Evolutionary conservation across 495 filamentous ascomycete genomes (phyloP).

Genomic region (Annulohypoxylon maeteangense): DNA sequence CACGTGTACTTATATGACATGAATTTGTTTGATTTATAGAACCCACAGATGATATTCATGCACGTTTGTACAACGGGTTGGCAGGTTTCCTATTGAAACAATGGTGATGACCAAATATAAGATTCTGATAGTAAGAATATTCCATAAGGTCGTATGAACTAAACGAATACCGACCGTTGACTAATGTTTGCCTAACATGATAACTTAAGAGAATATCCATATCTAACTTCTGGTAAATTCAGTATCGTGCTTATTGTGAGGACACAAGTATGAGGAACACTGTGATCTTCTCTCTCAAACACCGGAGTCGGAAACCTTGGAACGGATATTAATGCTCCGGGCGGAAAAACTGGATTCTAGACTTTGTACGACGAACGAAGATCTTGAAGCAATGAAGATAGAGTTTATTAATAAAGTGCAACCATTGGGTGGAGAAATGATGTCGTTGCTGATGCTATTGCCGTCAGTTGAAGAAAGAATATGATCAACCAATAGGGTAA

Average conservation of each 20-base stretch:
- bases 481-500: constrained; percentile 6
- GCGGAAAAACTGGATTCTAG: background rate
- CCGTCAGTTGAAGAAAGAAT: constrained; percentile 27
- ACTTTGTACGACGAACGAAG: background rate
- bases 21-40: background rate
- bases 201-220: background rate
- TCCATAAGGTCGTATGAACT: background rate
- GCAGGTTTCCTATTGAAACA: background rate
- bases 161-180: no score
- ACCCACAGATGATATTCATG: background rate
- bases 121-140: background rate
- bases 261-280: background rate
- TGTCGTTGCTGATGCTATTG: constrained; percentile 31
- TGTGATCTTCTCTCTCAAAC: background rate
- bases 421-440: constrained; percentile 35
- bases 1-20: background rate
- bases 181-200: background rate
- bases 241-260: background rate
- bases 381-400: background rate
- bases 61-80: background rate
- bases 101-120: background rate
- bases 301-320: background rate
- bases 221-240: background rate
- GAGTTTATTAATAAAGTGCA: constrained; percentile 28
- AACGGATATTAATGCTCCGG: background rate